A percentile compares a stretch with the other conserved stretches of the same genome.
These are phyloP conservation scores for Penicillium sclerotiorum DNA, from an alignment of 2,329 filamentous ascomycete genomes.

Conservation along the genomic window DNA sequence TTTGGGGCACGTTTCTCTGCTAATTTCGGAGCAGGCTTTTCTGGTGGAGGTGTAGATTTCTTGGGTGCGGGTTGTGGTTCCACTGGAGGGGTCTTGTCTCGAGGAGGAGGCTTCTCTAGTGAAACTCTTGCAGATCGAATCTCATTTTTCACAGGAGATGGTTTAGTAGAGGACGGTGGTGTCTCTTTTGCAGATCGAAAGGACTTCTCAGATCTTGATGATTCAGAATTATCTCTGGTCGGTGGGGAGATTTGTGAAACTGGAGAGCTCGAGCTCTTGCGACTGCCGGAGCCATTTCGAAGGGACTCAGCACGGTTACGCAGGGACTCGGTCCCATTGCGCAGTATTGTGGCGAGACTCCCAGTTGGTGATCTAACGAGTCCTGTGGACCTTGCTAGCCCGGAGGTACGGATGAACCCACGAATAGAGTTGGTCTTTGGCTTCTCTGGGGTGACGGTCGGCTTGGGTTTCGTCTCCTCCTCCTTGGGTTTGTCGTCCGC, in stretches of 20 bases:
- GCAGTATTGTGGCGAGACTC: constrained; percentile 23
- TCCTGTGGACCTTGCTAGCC: constrained; percentile 29
- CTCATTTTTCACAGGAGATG: constrained; percentile 10
- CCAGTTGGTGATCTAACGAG: constrained; percentile 32
- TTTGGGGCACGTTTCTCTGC: no score
- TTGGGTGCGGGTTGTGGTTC: not conserved
- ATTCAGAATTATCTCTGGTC: constrained; percentile 26
- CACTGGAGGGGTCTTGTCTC: constrained; percentile 3
- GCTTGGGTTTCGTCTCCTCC: constrained; percentile 4
- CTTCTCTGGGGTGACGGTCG: constrained; percentile 3
- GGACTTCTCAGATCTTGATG: constrained; percentile 22
- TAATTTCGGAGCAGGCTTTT: no score
- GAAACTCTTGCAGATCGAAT: constrained; percentile 5
- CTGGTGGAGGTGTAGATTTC: constrained; percentile 7
- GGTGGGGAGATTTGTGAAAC: constrained; percentile 15
- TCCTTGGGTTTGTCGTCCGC: constrained; percentile 5
- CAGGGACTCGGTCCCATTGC: constrained; percentile 25
- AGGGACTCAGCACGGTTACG: constrained; percentile 26
- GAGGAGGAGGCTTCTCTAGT: constrained; percentile 4
- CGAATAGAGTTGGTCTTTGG: constrained; percentile 28
- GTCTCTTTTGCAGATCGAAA: constrained; percentile 22
- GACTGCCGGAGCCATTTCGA: constrained; percentile 20
- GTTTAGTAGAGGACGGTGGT: constrained; percentile 9
- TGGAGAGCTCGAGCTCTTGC: constrained; percentile 17
- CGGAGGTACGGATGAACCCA: constrained; percentile 43